Conservation (phyloP, 1,284 basidiomycete genomes). For the Ustilago bromivora region DNA sequence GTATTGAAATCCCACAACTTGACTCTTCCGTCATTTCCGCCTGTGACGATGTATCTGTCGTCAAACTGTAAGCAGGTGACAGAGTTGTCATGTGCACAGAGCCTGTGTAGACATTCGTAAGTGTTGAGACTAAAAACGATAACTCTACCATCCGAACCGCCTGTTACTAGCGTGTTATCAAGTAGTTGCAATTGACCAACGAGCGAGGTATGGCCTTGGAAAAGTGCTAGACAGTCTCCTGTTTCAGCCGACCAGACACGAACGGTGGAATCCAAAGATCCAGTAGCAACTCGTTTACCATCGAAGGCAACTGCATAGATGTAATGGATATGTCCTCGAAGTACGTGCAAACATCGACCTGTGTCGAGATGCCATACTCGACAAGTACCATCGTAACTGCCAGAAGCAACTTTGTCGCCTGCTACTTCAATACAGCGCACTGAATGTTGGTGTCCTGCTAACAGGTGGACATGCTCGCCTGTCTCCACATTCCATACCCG, state of each 20-base stretch:
- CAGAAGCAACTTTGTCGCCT: slow-evolving; percentile 83
- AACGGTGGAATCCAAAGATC: slow-evolving; percentile 75
- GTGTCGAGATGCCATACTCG: slow-evolving; percentile 68
- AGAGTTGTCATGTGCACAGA: slow-evolving; percentile 81
- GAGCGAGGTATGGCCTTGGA: slow-evolving; percentile 92
- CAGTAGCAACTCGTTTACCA: slow-evolving; percentile 84
- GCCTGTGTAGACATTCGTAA: slow-evolving; percentile 72
- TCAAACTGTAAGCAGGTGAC: slow-evolving; percentile 92
- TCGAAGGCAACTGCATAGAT: slow-evolving; percentile 95
- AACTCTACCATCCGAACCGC: slow-evolving; percentile 92
- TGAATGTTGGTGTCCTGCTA: slow-evolving; percentile 84
- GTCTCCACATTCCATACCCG: slow-evolving; percentile 93
- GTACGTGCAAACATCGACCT: slow-evolving; percentile 80
- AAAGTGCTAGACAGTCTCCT: slow-evolving; percentile 84
- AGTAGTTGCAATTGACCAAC: slow-evolving; percentile 92
- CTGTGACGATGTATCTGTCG: slow-evolving; percentile 72
- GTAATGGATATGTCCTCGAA: slow-evolving; percentile 89
- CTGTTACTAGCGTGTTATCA: slow-evolving; percentile 81
- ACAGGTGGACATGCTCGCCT: slow-evolving; percentile 78
- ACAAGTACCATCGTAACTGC: slow-evolving; percentile 85
- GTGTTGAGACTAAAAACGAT: slow-evolving; percentile 85
- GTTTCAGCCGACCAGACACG: slow-evolving; percentile 72
- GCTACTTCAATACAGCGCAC: slow-evolving; percentile 90
- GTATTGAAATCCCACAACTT: slow-evolving; percentile 78
- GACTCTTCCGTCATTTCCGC: slow-evolving; percentile 91